Conservation (phyloP, 129 eudicot species). For the Artemisia annua region DNA sequence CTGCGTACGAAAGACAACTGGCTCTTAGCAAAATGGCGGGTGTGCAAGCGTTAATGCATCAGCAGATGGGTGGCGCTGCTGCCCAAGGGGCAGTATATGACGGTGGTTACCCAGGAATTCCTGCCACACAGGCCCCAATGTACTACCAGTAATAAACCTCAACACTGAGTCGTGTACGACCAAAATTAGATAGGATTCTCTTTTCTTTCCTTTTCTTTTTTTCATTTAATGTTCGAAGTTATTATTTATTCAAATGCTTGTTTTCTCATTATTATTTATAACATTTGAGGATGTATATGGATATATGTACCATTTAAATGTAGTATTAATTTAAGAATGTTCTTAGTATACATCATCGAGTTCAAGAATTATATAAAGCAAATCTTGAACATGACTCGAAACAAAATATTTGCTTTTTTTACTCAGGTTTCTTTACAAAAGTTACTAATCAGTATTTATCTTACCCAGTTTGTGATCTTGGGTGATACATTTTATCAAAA, state of each 20-base stretch:
- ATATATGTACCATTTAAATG: constrained; percentile 19
- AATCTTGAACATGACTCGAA: constrained; percentile 16
- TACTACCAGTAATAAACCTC: constrained; percentile 55
- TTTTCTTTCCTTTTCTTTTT: neutral
- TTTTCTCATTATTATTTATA: constrained; percentile 12
- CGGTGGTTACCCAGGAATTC: constrained; percentile 59
- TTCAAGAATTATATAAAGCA: constrained; percentile 24
- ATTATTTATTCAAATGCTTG: constrained; percentile 21
- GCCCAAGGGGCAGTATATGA: constrained; percentile 60
- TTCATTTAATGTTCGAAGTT: constrained; percentile 7
- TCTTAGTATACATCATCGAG: constrained; percentile 14
- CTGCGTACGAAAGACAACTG: constrained; percentile 53
- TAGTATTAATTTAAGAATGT: neutral
- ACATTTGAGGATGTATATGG: constrained; percentile 28
- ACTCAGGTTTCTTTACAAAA: neutral
- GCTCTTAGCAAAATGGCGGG: constrained; percentile 57
- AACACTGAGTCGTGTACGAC: neutral
- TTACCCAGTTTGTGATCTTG: constrained; percentile 1
- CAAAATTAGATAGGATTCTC: constrained; percentile 23
- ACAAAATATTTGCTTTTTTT: neutral
- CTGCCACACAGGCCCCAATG: constrained; percentile 63
- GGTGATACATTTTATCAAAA: constrained; percentile 20
- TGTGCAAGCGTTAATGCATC: constrained; percentile 48
- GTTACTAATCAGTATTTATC: constrained; percentile 18
- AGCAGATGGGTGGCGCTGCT: constrained; percentile 42